Conservation (phyloP, 768 basidiomycete genomes). For the Albatrellus ellisii region DNA sequence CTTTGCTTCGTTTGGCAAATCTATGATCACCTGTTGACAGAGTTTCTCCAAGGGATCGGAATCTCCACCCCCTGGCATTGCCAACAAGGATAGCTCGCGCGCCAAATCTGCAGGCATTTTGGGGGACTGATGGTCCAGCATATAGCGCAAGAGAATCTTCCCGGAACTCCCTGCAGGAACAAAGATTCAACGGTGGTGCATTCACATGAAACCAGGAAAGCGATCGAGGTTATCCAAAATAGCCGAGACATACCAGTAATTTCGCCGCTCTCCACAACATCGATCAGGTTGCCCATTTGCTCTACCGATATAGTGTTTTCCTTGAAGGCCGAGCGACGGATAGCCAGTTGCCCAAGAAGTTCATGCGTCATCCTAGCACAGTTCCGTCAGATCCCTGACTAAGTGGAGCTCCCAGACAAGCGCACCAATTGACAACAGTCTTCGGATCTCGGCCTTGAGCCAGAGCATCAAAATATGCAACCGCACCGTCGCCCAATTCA, state of each 20-base stretch:
- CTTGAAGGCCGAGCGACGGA: constrained; percentile 38
- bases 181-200: constrained; percentile 6
- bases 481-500: constrained; percentile 34
- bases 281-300: constrained; percentile 68
- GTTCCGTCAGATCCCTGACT: background rate
- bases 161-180: constrained; percentile 53
- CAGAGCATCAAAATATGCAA: constrained; percentile 76
- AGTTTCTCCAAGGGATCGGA: constrained; percentile 32
- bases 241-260: constrained; percentile 60
- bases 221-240: too few species aligned
- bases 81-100: constrained; percentile 32
- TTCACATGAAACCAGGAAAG: background rate
- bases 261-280: constrained; percentile 48
- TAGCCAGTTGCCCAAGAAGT: constrained; percentile 64
- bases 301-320: constrained; percentile 44
- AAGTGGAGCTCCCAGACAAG: background rate
- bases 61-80: constrained; percentile 21
- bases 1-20: constrained; percentile 52
- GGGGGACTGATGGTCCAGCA: constrained; percentile 35
- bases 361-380: constrained; percentile 73
- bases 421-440: constrained; percentile 75
- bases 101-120: constrained; percentile 32
- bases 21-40: constrained; percentile 51
- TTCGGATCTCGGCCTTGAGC: constrained; percentile 46
- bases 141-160: constrained; percentile 60